phyloP scores from a whole-genome alignment of 331 rosid species.

The Malus hybrid region DNA sequence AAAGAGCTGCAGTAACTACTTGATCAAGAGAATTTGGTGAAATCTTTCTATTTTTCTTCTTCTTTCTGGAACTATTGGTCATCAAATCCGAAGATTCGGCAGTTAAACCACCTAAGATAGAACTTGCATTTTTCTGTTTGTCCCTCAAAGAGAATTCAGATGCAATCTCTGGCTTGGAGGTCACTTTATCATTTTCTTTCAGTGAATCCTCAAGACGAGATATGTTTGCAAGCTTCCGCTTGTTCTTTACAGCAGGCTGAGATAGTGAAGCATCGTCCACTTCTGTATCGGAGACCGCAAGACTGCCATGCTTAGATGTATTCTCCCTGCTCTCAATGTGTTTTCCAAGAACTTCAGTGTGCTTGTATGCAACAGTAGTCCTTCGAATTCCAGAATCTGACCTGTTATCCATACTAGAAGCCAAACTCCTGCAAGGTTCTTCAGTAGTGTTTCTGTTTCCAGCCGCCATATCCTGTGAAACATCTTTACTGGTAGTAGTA shows the following conservation, averaged over 20 bases:
- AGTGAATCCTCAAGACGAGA: constrained; percentile 2
- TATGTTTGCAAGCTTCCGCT: constrained; percentile 19
- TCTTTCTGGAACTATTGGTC: neutral
- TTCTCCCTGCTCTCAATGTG: constrained; percentile 1
- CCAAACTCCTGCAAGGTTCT: constrained; percentile 9
- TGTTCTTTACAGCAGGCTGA: constrained; percentile 21
- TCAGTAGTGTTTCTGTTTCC: constrained; percentile 6
- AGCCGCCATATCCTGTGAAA: neutral
- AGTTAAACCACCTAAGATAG: constrained; percentile 17
- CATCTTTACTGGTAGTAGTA: neutral
- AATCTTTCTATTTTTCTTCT: constrained; percentile 27
- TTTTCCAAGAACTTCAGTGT: constrained; percentile 30
- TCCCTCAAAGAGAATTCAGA: constrained; percentile 24
- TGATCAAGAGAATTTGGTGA: constrained; percentile 18
- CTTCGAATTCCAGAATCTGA: constrained; percentile 22
- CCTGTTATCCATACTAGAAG: constrained; percentile 18
- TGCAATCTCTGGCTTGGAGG: constrained; percentile 19
- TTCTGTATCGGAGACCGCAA: neutral
- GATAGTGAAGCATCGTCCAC: constrained; percentile 30
- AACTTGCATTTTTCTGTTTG: constrained; percentile 22
- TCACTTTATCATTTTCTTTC: constrained; percentile 17
- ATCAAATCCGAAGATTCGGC: constrained; percentile 7
- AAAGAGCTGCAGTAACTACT: constrained; percentile 18
- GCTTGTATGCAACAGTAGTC: constrained; percentile 18
- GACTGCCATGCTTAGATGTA: neutral